Evolutionary conservation across 495 filamentous ascomycete genomes (phyloP).

Genomic region (Hyaloscypha hepaticicola): DNA sequence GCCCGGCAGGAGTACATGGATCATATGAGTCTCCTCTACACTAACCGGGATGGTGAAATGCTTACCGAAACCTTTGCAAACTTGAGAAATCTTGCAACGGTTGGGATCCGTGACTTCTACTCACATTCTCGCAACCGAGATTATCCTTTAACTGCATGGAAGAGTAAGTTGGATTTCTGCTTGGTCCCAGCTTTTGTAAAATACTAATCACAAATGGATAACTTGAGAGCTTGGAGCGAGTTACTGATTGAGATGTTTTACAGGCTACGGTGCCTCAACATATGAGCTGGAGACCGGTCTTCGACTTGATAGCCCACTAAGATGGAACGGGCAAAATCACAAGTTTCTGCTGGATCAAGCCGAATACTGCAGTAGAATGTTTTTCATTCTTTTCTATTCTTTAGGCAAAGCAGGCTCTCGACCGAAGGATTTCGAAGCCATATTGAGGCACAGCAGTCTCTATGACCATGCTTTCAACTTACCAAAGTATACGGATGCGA

Average conservation of each 20-base stretch:
- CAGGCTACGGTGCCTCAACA: conserved; percentile 16
- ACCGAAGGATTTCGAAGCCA: conserved; percentile 40
- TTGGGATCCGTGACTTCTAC: conserved; percentile 52
- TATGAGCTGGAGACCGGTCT: conserved; percentile 12
- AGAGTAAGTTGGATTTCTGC: conserved; percentile 23
- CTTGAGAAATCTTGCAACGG: conserved; percentile 44
- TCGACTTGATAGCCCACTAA: neutral
- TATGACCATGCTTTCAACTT: conserved; percentile 37
- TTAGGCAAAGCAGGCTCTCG: conserved; percentile 36
- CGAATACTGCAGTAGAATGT: conserved; percentile 27
- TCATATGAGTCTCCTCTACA: conserved; percentile 34
- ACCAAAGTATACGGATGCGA: conserved; percentile 32
- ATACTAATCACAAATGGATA: too few species aligned
- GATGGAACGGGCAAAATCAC: neutral
- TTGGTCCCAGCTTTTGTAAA: too few species aligned
- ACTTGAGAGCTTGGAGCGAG: too few species aligned
- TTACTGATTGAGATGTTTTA: conserved; percentile 16
- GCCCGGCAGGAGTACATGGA: conserved; percentile 1
- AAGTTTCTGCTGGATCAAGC: neutral
- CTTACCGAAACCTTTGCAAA: conserved; percentile 49
- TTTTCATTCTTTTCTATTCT: conserved; percentile 35
- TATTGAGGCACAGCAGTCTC: conserved; percentile 32
- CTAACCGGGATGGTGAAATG: conserved; percentile 44
- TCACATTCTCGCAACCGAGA: conserved; percentile 32
- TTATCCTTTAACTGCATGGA: conserved; percentile 26